Conservation (phyloP, 495 filamentous ascomycete genomes). For the Lophiostoma macrostomum region DNA sequence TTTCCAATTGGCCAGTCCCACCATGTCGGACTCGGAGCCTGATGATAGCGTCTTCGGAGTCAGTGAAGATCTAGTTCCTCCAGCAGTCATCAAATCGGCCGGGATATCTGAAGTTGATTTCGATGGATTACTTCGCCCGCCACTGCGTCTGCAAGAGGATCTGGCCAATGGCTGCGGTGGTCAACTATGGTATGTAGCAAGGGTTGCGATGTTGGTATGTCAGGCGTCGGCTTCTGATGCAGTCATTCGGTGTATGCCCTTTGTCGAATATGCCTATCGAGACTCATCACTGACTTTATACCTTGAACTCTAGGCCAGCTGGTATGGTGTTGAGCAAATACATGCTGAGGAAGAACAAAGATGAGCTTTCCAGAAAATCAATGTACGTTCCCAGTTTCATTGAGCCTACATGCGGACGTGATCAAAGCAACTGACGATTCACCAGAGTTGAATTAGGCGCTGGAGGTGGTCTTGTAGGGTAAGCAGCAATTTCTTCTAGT, state of each 20-base stretch:
- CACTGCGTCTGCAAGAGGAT: conserved; percentile 78
- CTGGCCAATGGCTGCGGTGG: conserved; percentile 85
- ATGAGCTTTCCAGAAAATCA: conserved; percentile 57
- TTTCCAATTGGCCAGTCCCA: neutral
- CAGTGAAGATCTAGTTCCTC: conserved; percentile 65
- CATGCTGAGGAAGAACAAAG: conserved; percentile 65
- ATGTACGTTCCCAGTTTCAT: conserved; percentile 60
- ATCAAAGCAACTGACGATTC: conserved; percentile 13
- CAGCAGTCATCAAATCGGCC: conserved; percentile 62
- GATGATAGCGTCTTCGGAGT: conserved; percentile 41
- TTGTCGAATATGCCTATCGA: too few species aligned
- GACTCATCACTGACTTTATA: too few species aligned
- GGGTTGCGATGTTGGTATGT: too few species aligned
- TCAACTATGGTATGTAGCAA: too few species aligned
- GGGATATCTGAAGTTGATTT: conserved; percentile 65
- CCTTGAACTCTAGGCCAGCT: too few species aligned
- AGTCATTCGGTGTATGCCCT: too few species aligned
- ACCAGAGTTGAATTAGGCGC: conserved; percentile 85
- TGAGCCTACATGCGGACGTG: neutral
- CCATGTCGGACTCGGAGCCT: conserved; percentile 23
- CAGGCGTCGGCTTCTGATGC: too few species aligned
- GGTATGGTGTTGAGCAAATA: conserved; percentile 85
- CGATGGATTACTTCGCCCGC: conserved; percentile 63
- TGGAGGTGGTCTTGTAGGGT: conserved; percentile 83
- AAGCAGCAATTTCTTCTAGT: conserved; percentile 18